Base-by-base conservation (phyloP, 352 stramenopile genomes). In the Phytophthora colocasiae region DNA sequence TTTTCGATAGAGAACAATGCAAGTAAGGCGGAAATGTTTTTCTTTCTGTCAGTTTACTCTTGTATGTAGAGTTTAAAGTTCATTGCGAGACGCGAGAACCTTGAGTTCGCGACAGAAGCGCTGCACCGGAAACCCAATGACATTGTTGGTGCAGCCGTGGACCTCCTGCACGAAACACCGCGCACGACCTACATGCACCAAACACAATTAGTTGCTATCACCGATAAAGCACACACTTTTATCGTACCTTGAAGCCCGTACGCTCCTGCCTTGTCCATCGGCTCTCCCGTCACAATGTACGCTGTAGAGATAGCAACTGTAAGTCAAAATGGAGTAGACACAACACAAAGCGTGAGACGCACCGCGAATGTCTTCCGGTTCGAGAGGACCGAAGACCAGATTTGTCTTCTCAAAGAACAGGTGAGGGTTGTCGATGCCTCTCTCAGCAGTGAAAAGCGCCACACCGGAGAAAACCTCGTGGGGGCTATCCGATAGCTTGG, bases 191-290 rank as follows among this genome's bases (percentile, higher is more conserved):
- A 29, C 44, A 62, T 22, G 19, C 57, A 34, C 40, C 19, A 34
- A 53, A 17, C 22, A 12, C 12, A 3, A 6, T 47, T 27, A 45
- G 26, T 34, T 17, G 3, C 4, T 19, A 43, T 8, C 34, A 52
- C 27, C 24, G 52, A 49, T 27, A 40, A 32, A 52, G 11, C 29
- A 22, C 34, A 40, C 32, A 27, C 7, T 24, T 24, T 29, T 12
- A 27, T 12, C 39, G 41, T 44, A 70, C 89, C 90, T 75, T 97
- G 91, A 50, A 98, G 92, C 8, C 92, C 93, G 69, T 98, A 98
- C 6, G 87, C 75, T 32, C 93, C 92, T 1, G 92, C 89, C 62
- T 98, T 98, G 70, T 98, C 93, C 91, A 98, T 97, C 1, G 92
- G 91, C 60, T 97, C 91, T 2, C 87, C 87, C 1, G 86, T 97